phyloP scores from a whole-genome alignment of 768 basidiomycete genomes.

The Harrya chromipes region DNA sequence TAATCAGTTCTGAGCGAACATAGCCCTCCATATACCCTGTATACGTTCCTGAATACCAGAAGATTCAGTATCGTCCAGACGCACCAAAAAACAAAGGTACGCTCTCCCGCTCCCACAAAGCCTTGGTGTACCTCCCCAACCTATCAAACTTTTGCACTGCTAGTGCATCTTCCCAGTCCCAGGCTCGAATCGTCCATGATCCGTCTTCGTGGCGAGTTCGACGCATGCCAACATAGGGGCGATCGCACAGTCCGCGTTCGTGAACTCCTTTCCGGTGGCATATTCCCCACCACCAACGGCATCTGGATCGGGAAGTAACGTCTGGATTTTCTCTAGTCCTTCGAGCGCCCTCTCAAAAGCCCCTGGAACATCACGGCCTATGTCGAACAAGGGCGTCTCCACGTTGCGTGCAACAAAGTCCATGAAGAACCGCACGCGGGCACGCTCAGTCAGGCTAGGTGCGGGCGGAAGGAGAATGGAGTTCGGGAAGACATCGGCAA shows the following conservation, averaged over 20 bases:
- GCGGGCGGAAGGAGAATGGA: constrained; percentile 43
- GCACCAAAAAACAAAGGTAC: not conserved
- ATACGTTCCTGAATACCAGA: not conserved
- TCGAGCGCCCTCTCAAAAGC: not conserved
- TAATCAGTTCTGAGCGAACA: not conserved
- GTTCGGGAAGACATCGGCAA: constrained; percentile 54
- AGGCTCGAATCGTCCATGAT: constrained; percentile 45
- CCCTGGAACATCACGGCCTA: constrained; percentile 19
- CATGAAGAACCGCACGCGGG: constrained; percentile 59
- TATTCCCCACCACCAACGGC: constrained; percentile 37
- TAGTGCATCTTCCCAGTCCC: constrained; percentile 45
- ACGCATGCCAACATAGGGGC: constrained; percentile 52
- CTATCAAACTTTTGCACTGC: constrained; percentile 43
- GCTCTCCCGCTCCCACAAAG: constrained; percentile 39
- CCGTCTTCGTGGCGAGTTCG: constrained; percentile 41
- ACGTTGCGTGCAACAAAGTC: constrained; percentile 47
- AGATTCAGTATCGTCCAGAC: not conserved
- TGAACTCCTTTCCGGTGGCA: constrained; percentile 41
- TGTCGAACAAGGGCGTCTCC: constrained; percentile 33
- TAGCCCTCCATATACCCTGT: not conserved
- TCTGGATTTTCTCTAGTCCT: constrained; percentile 5
- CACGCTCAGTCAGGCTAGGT: constrained; percentile 49
- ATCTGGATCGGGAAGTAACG: constrained; percentile 34
- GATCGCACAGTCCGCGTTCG: constrained; percentile 57
- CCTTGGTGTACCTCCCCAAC: constrained; percentile 46